Evolutionary conservation across 176 grass and related monocot genomes (phyloP).

Genomic region (Oryza australiensis): DNA sequence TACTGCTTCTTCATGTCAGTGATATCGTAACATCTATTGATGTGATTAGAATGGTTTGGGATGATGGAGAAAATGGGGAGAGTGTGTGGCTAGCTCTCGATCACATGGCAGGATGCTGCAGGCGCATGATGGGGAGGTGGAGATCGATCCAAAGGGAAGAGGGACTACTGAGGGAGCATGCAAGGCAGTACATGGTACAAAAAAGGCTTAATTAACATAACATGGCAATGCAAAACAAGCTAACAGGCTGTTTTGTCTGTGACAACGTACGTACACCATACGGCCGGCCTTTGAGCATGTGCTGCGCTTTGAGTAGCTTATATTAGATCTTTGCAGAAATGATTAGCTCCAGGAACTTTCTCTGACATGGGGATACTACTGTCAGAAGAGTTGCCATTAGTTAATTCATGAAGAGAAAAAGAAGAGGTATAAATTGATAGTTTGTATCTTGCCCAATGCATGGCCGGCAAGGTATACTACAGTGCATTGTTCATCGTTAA

Average conservation of each 20-base stretch:
- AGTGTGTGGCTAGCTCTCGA: background rate
- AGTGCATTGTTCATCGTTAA: background rate
- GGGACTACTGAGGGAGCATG: too few species aligned
- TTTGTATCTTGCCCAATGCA: background rate
- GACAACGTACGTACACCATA: background rate
- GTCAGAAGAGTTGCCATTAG: slow-evolving; percentile 23
- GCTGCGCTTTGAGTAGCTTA: background rate
- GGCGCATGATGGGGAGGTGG: slow-evolving; percentile 30
- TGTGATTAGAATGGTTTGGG: background rate
- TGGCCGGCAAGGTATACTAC: background rate
- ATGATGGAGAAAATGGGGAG: background rate
- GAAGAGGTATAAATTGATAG: too few species aligned
- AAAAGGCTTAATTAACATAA: slow-evolving; percentile 7
- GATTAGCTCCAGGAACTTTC: slow-evolving; percentile 32
- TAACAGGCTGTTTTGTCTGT: slow-evolving; percentile 23
- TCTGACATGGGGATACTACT: slow-evolving; percentile 28
- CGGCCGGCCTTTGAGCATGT: background rate
- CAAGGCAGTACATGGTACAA: background rate
- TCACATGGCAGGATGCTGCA: slow-evolving; percentile 31
- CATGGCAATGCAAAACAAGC: slow-evolving; percentile 33
- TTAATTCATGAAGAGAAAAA: background rate
- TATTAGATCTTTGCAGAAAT: slow-evolving; percentile 37
- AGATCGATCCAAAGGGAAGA: slow-evolving; percentile 10
- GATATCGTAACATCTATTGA: background rate
- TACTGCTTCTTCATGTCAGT: background rate